phyloP scores from a whole-genome alignment of 2,329 filamentous ascomycete genomes.

The Penicillium brasilianum region DNA sequence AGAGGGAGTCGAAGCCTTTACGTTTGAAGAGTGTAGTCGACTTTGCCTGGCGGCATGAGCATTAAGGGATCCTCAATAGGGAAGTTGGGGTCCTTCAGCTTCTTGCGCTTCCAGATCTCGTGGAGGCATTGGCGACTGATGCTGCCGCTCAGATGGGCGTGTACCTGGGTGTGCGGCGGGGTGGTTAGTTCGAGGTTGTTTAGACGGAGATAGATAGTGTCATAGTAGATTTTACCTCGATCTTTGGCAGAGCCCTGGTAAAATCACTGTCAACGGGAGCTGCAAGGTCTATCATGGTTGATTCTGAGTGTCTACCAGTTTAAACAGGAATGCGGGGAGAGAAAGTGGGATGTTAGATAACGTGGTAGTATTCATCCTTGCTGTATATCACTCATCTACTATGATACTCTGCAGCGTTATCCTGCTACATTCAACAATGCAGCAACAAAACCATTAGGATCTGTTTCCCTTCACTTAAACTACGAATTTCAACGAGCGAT shows the following conservation, averaged over 20 bases:
- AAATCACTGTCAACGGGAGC: conserved; percentile 38
- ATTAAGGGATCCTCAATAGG: conserved; percentile 69
- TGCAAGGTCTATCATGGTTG: conserved; percentile 30
- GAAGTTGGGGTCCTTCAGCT: conserved; percentile 55
- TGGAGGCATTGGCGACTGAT: conserved; percentile 75
- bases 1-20: conserved; percentile 56
- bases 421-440: background rate
- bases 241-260: conserved; percentile 42
- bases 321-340: background rate
- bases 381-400: background rate
- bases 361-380: background rate
- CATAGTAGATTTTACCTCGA: conserved; percentile 38
- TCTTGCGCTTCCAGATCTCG: conserved; percentile 71
- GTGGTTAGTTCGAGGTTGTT: conserved; percentile 10
- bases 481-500: background rate
- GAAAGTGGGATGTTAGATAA: background rate
- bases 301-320: background rate
- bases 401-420: background rate
- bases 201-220: background rate
- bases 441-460: background rate
- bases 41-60: conserved; percentile 72
- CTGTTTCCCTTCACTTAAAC: background rate
- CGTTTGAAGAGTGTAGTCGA: conserved; percentile 72
- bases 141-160: conserved; percentile 80
- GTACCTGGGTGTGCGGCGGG: conserved; percentile 60